Conservation (phyloP, 805 yeast genomes). For the Kluyveromyces lactis region DNA sequence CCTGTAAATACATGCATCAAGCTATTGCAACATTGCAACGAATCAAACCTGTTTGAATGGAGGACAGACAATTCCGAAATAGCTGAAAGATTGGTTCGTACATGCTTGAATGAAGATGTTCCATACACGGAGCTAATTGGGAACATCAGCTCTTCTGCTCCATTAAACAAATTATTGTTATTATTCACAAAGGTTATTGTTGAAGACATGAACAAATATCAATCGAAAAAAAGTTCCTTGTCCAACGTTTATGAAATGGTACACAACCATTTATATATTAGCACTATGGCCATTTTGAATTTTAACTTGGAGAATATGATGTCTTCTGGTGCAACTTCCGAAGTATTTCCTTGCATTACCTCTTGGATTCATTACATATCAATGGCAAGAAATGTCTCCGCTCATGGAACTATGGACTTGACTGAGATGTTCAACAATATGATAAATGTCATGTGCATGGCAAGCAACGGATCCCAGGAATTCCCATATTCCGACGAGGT, state of each 20-base stretch:
- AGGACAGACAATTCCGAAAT: constrained; percentile 8
- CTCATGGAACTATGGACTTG: constrained; percentile 24
- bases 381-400: constrained; percentile 20
- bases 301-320: constrained; percentile 13
- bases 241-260: constrained; percentile 24
- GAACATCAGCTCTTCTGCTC: constrained; percentile 15
- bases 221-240: constrained; percentile 20
- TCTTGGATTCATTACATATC: constrained; percentile 28
- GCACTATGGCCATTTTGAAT: constrained; percentile 26
- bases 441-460: constrained; percentile 23
- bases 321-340: not conserved
- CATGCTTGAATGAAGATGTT: constrained; percentile 12
- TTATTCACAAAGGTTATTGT: constrained; percentile 27
- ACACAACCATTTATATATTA: constrained; percentile 26
- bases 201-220: constrained; percentile 28
- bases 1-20: constrained; percentile 22
- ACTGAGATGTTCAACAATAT: constrained; percentile 23
- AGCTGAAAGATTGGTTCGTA: constrained; percentile 8
- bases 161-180: constrained; percentile 19
- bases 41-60: constrained; percentile 11
- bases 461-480: constrained; percentile 18
- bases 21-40: constrained; percentile 11
- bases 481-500: constrained; percentile 21
- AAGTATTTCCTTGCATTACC: constrained; percentile 18
- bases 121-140: constrained; percentile 19